Evolutionary conservation across 2,329 filamentous ascomycete species (phyloP).

Genomic region (Colletotrichum musae): DNA sequence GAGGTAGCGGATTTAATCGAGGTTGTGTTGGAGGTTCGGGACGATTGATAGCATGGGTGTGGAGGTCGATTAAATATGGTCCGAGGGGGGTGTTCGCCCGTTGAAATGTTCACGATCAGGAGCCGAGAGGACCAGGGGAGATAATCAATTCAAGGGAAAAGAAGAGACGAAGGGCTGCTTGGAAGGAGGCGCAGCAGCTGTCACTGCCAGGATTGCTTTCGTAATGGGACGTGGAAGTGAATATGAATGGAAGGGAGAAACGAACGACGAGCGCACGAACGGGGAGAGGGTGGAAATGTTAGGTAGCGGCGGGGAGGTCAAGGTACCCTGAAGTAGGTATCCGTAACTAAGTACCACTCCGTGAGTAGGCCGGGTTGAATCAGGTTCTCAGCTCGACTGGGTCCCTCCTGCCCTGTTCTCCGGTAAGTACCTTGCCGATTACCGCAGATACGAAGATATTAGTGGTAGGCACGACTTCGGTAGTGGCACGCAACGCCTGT

Average conservation of each 20-base stretch:
- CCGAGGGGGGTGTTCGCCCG: not conserved
- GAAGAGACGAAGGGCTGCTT: constrained; percentile 22
- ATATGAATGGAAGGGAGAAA: constrained; percentile 5
- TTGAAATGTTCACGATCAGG: constrained; percentile 1
- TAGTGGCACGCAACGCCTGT: constrained; percentile 14
- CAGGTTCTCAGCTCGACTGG: constrained; percentile 21
- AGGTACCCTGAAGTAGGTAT: too few species aligned
- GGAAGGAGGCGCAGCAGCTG: constrained; percentile 37
- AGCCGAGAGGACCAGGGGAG: not conserved
- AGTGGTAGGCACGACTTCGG: constrained; percentile 14
- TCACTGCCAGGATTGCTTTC: constrained; percentile 31
- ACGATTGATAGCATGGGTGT: not conserved
- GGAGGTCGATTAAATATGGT: constrained; percentile 11
- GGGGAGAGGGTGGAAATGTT: not conserved
- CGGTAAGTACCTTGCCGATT: constrained; percentile 3
- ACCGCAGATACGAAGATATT: not conserved
- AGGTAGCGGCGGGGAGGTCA: too few species aligned
- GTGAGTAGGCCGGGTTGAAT: not conserved
- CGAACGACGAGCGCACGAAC: not conserved
- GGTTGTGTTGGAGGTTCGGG: not conserved
- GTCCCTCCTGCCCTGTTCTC: not conserved
- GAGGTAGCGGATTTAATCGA: not conserved
- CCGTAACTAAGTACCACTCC: too few species aligned
- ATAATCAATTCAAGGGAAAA: not conserved
- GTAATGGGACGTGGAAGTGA: constrained; percentile 5